Percentiles rank a stretch among this genome's conserved stretches.
Conservation (phyloP, 495 filamentous ascomycete genomes). For the Xanthoparmelia taractica region DNA sequence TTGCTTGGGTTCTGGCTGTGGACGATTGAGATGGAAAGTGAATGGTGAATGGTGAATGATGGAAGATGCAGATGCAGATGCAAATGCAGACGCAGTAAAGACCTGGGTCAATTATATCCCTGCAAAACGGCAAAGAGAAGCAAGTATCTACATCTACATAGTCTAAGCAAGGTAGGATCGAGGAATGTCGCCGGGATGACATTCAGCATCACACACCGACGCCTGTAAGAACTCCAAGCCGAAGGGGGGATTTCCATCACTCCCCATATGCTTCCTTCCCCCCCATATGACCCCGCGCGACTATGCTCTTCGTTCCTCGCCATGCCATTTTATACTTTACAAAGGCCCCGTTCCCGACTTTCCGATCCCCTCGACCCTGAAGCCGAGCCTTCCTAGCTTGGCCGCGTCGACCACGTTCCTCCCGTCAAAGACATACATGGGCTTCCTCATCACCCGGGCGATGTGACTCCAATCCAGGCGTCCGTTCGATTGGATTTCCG, state of each 20-base stretch:
- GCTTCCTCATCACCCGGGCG: slow-evolving; percentile 52
- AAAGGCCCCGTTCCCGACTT: slow-evolving; percentile 14
- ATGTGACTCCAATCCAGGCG: slow-evolving; percentile 48
- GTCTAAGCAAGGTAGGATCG: not conserved
- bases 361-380: slow-evolving; percentile 32
- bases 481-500: slow-evolving; percentile 16
- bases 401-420: slow-evolving; percentile 51
- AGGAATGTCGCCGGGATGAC: not conserved
- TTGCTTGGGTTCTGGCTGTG: too few relatives aligned
- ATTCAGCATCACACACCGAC: not conserved
- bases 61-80: too few relatives aligned
- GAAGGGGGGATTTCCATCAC: not conserved
- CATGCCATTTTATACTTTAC: too few relatives aligned
- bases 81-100: not conserved
- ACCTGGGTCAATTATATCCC: not conserved
- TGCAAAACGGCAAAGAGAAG: too few relatives aligned
- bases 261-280: not conserved
- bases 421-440: slow-evolving; percentile 66
- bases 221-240: not conserved
- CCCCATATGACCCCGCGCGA: too few relatives aligned
- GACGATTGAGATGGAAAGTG: too few relatives aligned
- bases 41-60: too few relatives aligned
- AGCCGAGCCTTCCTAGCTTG: slow-evolving; percentile 50
- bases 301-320: too few relatives aligned
- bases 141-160: not conserved